Base-by-base conservation (phyloP, 1,139 yeast species). In the Eremothecium gossypii region DNA sequence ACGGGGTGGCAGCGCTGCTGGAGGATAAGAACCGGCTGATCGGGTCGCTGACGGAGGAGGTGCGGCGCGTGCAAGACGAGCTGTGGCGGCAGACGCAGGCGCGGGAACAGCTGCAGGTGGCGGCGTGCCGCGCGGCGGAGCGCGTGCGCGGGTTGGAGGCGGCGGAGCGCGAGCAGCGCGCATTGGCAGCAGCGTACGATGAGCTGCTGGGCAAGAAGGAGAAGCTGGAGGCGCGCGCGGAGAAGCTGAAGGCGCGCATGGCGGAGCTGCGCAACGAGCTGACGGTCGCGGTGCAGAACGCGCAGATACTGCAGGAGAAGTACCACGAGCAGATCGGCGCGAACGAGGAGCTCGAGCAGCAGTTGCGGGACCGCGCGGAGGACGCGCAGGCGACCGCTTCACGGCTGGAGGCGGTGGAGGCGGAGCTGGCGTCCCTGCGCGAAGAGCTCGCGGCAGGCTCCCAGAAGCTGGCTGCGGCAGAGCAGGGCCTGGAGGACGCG, bases 191-290 rank as follows among this genome's bases (percentile, higher is more conserved):
- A 9, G 13, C 33, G 17, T 33, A 12, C n/a, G 57, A 60, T 2
- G 70, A 67, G 40, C 58, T 76, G 9, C 51, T 61, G 9, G 46
- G 45, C 7, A 57, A 59, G 35, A 65, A 71, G 1, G 54, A 66
- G n/a, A 50, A 35, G 23, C 40, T 58, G 12, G 57, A 52, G 33
- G 46, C 39, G 27, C 53, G 48, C 36, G 40, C 55, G 5, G 48
- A 36, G 17, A 42, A 36, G 31, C 31, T 46, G 9, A 40, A 44
- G 23, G 11, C 39, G 9, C 28, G 41, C 26, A 34, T 30, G 13
- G 35, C 30, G 14, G 38, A 41, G 17, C 41, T 43, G 13, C 47
- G 48, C 29, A 55, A 55, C 43, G 63, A 60, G 41, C 42, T 60
- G 10, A 46, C 51, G 28, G 54, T 58, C 57, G 42, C 55, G 11